A percentile compares a stretch with the other conserved stretches of the same genome.
Conservation (phyloP, 106 monocot genomes). For the Dendrobium chrysotoxum region DNA sequence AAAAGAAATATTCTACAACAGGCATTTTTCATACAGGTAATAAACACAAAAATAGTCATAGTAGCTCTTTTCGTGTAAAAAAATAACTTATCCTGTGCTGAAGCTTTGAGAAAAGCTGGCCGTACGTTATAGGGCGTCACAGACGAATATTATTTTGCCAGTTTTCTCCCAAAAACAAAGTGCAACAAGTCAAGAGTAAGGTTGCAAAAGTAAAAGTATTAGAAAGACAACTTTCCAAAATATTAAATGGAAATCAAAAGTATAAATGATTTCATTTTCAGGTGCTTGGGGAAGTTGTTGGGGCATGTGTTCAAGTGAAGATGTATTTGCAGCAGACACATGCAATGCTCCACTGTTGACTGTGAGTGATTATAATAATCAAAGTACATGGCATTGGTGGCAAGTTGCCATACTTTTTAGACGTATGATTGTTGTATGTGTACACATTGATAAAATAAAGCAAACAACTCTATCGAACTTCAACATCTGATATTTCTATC, state of each 20-base stretch:
- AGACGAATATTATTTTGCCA: background rate
- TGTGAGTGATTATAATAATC: too few species aligned
- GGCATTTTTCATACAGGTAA: constrained; percentile 4
- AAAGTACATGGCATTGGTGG: too few species aligned
- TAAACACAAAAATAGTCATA: background rate
- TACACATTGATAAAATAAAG: background rate
- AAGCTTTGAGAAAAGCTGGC: background rate
- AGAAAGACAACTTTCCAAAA: too few species aligned
- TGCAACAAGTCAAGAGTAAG: too few species aligned
- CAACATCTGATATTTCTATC: background rate
- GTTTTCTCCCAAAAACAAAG: background rate
- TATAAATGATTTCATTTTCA: background rate
- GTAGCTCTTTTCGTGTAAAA: background rate
- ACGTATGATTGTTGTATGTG: too few species aligned
- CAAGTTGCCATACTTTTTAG: background rate
- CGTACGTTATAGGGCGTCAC: background rate
- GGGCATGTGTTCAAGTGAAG: too few species aligned
- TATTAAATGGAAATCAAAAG: background rate
- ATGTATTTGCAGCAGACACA: too few species aligned
- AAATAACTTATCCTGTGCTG: background rate
- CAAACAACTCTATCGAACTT: background rate
- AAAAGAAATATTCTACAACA: background rate
- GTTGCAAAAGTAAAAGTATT: too few species aligned
- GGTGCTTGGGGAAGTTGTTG: too few species aligned
- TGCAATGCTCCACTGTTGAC: background rate